Conservation (phyloP, 106 monocot species). For the Dendrobium officinale region DNA sequence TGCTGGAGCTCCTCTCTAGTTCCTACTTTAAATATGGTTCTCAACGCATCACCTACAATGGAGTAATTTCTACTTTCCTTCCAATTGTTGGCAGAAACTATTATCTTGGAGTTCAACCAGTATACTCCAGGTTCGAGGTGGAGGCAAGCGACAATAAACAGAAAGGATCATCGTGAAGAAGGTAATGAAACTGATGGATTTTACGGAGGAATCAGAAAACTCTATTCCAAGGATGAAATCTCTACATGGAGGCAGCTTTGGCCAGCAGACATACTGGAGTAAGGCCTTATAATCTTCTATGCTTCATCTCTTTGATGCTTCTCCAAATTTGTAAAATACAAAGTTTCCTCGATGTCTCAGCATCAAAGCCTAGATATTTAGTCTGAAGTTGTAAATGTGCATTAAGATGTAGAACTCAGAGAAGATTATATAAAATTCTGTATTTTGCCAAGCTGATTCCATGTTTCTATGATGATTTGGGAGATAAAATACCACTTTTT, state of each 20-base stretch:
- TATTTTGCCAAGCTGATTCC: too few relatives aligned
- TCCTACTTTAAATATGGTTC: too few relatives aligned
- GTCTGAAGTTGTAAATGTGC: not conserved
- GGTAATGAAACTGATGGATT: conserved; percentile 63
- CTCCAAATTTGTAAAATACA: too few relatives aligned
- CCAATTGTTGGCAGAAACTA: conserved; percentile 28
- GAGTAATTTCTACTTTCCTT: not conserved
- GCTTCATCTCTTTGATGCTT: not conserved
- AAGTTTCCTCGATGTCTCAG: not conserved
- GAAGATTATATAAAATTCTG: too few relatives aligned
- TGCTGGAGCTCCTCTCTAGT: too few relatives aligned
- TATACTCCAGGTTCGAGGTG: conserved; percentile 51
- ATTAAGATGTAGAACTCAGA: too few relatives aligned
- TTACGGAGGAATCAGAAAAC: conserved; percentile 74
- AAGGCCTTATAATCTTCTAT: not conserved
- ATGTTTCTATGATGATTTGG: not conserved
- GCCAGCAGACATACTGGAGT: conserved; percentile 49
- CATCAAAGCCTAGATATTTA: not conserved
- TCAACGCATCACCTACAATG: too few relatives aligned
- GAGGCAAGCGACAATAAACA: conserved; percentile 31
- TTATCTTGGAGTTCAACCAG: conserved; percentile 65
- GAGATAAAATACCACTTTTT: not conserved
- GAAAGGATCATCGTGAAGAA: conserved; percentile 60
- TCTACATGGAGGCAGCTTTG: conserved; percentile 51
- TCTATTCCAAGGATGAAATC: conserved; percentile 46